These are phyloP conservation scores for Odontarrhena argentea DNA, from an alignment of 345 rosid species.

Conservation along the genomic window DNA sequence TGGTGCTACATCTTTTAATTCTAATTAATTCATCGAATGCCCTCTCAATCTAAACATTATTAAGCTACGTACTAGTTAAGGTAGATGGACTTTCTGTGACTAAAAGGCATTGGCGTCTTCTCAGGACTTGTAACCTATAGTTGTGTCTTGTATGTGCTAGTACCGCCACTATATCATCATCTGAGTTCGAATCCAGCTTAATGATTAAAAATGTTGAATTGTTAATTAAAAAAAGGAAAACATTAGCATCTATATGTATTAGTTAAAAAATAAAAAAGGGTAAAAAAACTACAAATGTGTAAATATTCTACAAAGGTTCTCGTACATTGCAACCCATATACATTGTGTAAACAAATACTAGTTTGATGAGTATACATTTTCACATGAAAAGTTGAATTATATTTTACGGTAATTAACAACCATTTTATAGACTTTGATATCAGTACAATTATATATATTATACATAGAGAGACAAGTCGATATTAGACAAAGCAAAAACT, in stretches of 20 bases:
- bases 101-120: not conserved
- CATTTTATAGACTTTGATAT: not conserved
- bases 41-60: not conserved
- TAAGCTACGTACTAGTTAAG: not conserved
- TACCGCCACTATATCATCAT: too few species aligned
- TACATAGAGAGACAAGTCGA: constrained; percentile 17
- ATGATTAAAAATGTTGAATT: too few species aligned
- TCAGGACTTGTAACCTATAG: too few species aligned
- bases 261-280: too few species aligned
- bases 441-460: not conserved
- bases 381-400: not conserved
- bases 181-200: too few species aligned
- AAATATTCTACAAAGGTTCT: too few species aligned
- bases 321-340: too few species aligned
- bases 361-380: not conserved
- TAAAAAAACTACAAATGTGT: too few species aligned
- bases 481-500: not conserved
- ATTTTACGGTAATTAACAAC: not conserved
- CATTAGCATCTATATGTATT: too few species aligned
- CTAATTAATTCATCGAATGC: constrained; percentile 25
- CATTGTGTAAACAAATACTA: not conserved
- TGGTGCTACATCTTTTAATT: constrained; percentile 14
- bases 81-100: not conserved
- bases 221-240: too few species aligned
- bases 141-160: too few species aligned